Evolutionary conservation across 2,329 filamentous ascomycete genomes (phyloP).

Genomic region (Hymenoscyphus fructigenus): DNA sequence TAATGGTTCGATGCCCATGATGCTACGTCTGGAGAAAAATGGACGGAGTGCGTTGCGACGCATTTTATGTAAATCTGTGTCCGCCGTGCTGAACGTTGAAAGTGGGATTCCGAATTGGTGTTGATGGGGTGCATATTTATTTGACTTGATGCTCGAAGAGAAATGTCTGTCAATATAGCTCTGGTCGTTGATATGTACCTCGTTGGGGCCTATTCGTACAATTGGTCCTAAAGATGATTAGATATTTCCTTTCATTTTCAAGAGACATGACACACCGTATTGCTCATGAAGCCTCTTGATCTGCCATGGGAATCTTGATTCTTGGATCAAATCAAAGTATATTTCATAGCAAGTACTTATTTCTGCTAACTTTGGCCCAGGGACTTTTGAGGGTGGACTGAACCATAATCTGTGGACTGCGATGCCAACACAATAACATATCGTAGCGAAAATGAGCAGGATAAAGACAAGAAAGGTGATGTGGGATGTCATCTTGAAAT

Average conservation of each 20-base stretch:
- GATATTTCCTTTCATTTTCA: not conserved
- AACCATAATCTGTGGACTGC: not conserved
- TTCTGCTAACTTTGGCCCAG: not conserved
- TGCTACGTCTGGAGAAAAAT: no score
- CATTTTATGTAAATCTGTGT: no score
- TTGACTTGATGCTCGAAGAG: not conserved
- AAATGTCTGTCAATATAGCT: not conserved
- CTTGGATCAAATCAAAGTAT: not conserved
- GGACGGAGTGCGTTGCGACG: no score
- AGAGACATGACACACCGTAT: not conserved
- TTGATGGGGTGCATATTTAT: not conserved
- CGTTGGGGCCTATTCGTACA: not conserved
- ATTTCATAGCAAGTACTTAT: not conserved
- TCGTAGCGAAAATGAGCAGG: not conserved
- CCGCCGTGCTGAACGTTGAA: no score
- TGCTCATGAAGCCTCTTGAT: not conserved
- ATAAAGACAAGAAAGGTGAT: not conserved
- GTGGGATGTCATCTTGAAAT: no score
- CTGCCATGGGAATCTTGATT: constrained; percentile 4
- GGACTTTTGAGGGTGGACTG: not conserved
- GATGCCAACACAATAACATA: not conserved
- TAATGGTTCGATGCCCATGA: no score
- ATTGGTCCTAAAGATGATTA: not conserved
- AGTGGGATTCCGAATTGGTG: no score
- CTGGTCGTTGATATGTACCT: not conserved